A percentile compares a stretch with the other conserved stretches of the same genome.
Evolutionary conservation across 768 basidiomycete species (phyloP).

Genomic region (Leccinum boreale): DNA sequence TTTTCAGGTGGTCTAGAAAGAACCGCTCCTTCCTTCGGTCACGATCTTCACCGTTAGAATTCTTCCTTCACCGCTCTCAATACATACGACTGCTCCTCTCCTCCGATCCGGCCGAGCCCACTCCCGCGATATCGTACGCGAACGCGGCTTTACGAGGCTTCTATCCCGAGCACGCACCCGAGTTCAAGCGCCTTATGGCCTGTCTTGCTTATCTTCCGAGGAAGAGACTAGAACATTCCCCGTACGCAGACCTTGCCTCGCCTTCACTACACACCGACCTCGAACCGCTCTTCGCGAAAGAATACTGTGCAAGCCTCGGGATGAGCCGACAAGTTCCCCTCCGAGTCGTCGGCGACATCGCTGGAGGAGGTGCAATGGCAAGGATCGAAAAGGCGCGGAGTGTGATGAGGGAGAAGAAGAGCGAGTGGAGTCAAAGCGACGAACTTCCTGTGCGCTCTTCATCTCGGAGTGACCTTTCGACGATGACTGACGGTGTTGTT

Average conservation of each 20-base stretch:
- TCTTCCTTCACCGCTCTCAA: slow-evolving; percentile 86
- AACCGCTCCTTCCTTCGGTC: slow-evolving; percentile 64
- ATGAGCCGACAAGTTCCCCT: slow-evolving; percentile 90
- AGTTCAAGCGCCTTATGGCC: slow-evolving; percentile 69
- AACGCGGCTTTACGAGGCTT: slow-evolving; percentile 61
- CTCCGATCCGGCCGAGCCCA: slow-evolving; percentile 53
- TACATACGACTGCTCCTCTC: slow-evolving; percentile 77
- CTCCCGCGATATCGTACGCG: slow-evolving; percentile 72
- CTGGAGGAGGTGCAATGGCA: slow-evolving; percentile 85
- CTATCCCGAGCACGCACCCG: slow-evolving; percentile 54
- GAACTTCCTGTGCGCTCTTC: slow-evolving; percentile 71
- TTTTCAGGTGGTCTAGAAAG: slow-evolving; percentile 70
- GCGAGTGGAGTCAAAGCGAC: slow-evolving; percentile 86
- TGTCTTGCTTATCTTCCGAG: slow-evolving; percentile 71
- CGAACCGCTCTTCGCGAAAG: slow-evolving; percentile 79
- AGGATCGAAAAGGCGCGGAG: slow-evolving; percentile 92
- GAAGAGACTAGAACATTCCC: slow-evolving; percentile 59
- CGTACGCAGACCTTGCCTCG: slow-evolving; percentile 72
- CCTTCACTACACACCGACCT: slow-evolving; percentile 74
- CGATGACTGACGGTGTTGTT: slow-evolving; percentile 1
- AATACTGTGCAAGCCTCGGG: slow-evolving; percentile 83
- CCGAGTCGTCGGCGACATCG: slow-evolving; percentile 87
- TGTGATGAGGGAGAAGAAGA: slow-evolving; percentile 90
- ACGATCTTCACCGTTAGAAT: slow-evolving; percentile 81
- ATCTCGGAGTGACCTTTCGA: neutral